Conservation (phyloP, 352 stramenopile genomes). For the Albugo laibachii region DNA sequence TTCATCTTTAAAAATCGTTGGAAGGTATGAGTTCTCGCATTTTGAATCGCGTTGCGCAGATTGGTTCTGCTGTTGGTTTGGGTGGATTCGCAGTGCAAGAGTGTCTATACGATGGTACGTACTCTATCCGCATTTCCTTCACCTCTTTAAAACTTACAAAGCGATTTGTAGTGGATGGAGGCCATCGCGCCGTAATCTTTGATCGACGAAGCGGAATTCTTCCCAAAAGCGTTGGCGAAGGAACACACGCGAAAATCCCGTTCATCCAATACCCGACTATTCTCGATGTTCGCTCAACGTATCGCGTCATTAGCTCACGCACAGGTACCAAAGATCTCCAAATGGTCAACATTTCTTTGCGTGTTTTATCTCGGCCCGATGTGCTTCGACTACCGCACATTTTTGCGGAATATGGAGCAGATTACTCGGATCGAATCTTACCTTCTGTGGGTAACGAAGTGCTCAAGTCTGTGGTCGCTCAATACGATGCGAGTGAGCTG, state of each 20-base stretch:
- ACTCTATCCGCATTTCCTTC: neutral
- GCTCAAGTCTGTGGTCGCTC: conserved; percentile 85
- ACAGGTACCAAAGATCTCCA: conserved; percentile 99
- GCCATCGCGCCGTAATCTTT: conserved; percentile 98
- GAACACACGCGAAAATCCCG: conserved; percentile 99
- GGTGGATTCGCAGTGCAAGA: conserved; percentile 48
- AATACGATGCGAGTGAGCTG: conserved; percentile 99
- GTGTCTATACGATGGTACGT: conserved; percentile 72
- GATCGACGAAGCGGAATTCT: conserved; percentile 96
- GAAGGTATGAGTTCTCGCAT: conserved; percentile 3
- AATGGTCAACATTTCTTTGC: conserved; percentile 99
- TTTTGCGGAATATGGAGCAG: conserved; percentile 91
- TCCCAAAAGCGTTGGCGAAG: conserved; percentile 88
- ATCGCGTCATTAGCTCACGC: conserved; percentile 90
- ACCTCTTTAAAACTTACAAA: conserved; percentile 1
- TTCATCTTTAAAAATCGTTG: no score
- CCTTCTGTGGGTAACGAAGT: conserved; percentile 97
- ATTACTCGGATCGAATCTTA: conserved; percentile 98
- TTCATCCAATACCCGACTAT: conserved; percentile 95
- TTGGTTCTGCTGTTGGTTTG: conserved; percentile 37
- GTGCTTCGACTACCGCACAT: conserved; percentile 90
- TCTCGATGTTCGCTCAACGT: conserved; percentile 95
- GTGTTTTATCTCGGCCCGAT: conserved; percentile 89
- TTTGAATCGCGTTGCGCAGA: conserved; percentile 41
- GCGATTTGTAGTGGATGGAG: conserved; percentile 84